Evolutionary conservation across 192 early-diverging fungal genomes (phyloP).

Genomic region (Geosiphon pyriformis): DNA sequence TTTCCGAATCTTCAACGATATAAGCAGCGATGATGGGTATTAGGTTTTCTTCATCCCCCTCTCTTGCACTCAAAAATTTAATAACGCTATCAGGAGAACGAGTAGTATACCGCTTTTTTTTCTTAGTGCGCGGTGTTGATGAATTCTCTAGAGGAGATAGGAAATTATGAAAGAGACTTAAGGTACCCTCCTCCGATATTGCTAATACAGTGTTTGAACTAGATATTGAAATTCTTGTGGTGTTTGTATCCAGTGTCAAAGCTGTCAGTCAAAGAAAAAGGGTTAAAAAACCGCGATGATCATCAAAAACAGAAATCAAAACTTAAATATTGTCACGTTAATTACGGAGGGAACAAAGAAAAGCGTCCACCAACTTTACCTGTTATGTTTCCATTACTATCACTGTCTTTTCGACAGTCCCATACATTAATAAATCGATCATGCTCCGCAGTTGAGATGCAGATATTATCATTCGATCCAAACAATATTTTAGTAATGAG

Average conservation of each 20-base stretch:
- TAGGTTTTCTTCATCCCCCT: constrained; percentile 20
- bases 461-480: constrained; percentile 42
- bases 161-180: constrained; percentile 47
- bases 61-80: constrained; percentile 39
- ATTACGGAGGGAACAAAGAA: neutral
- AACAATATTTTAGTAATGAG: constrained; percentile 44
- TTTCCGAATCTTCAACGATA: constrained; percentile 33
- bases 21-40: constrained; percentile 45
- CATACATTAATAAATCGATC: constrained; percentile 54
- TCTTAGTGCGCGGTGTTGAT: constrained; percentile 25
- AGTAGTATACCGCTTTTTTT: constrained; percentile 44
- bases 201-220: constrained; percentile 40
- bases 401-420: constrained; percentile 38
- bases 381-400: constrained; percentile 37
- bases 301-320: no score
- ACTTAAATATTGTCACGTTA: neutral
- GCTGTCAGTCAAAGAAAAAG: constrained; percentile 23
- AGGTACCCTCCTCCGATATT: constrained; percentile 49
- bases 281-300: neutral
- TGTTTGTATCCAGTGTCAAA: constrained; percentile 45
- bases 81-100: constrained; percentile 38
- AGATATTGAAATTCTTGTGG: constrained; percentile 42
- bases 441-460: constrained; percentile 42
- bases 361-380: constrained; percentile 25
- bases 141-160: constrained; percentile 30